Evolutionary conservation across 305 asterid genomes (phyloP).

Genomic region (Euphrasia arctica): DNA sequence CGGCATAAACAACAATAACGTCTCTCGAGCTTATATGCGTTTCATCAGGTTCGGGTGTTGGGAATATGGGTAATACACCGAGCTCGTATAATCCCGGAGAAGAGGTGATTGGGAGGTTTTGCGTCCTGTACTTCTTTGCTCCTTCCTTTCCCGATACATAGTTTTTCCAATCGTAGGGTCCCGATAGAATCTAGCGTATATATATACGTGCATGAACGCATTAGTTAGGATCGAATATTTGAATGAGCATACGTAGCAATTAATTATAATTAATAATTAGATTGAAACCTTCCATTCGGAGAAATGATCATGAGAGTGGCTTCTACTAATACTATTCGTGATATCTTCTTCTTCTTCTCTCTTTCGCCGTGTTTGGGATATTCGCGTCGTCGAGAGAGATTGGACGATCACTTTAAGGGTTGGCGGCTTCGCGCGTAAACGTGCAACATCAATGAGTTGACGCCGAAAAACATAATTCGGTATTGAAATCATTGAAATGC

Average conservation of each 20-base stretch:
- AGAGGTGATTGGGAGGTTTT: constrained; percentile 51
- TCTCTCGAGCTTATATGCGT: constrained; percentile 29
- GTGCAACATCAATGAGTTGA: too few species aligned
- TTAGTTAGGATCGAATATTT: too few species aligned
- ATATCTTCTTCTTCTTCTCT: constrained; percentile 47
- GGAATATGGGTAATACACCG: constrained; percentile 27
- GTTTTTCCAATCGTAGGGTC: constrained; percentile 53
- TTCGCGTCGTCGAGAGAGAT: constrained; percentile 5
- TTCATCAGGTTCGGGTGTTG: not conserved
- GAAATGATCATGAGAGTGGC: too few species aligned
- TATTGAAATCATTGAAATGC: too few species aligned
- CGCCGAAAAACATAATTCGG: too few species aligned
- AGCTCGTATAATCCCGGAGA: constrained; percentile 67
- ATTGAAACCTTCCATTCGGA: too few species aligned
- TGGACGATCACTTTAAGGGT: not conserved
- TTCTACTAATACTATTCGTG: not conserved
- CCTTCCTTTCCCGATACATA: constrained; percentile 48
- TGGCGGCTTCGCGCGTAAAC: too few species aligned
- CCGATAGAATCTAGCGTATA: constrained; percentile 42
- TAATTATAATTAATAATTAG: too few species aligned
- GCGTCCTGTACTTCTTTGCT: constrained; percentile 51
- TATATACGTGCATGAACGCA: too few species aligned
- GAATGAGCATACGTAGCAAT: too few species aligned
- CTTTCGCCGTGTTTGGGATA: not conserved
- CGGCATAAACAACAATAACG: constrained; percentile 51